These are phyloP conservation scores for Ophiostoma populinum DNA, from an alignment of 2,329 filamentous ascomycete genomes.

Conservation along the genomic window DNA sequence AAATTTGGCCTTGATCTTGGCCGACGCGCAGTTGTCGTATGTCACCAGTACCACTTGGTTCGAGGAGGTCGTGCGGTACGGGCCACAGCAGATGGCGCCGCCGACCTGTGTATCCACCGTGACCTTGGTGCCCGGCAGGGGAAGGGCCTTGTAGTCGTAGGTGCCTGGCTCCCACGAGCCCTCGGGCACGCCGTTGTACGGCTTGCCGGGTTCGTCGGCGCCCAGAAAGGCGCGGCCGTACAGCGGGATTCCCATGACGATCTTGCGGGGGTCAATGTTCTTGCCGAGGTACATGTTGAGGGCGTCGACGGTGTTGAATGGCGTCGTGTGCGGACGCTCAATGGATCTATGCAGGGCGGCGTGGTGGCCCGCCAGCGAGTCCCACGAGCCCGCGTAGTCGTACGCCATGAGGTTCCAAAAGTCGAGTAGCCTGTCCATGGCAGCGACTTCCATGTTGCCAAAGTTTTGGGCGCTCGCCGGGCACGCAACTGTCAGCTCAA, in stretches of 20 bases:
- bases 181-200: constrained; percentile 55
- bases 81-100: constrained; percentile 65
- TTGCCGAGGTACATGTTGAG: constrained; percentile 50
- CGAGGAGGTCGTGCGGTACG: constrained; percentile 25
- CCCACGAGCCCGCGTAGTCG: constrained; percentile 77
- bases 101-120: constrained; percentile 42
- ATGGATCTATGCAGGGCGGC: constrained; percentile 50
- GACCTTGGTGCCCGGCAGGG: constrained; percentile 48
- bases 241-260: constrained; percentile 81
- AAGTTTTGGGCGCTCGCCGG: constrained; percentile 47
- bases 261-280: constrained; percentile 50
- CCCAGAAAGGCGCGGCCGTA: constrained; percentile 75
- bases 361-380: constrained; percentile 53
- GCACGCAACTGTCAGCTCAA: constrained; percentile 47
- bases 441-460: constrained; percentile 40
- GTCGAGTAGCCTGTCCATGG: constrained; percentile 49
- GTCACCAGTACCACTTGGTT: constrained; percentile 48
- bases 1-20: constrained; percentile 52
- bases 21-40: constrained; percentile 59
- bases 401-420: constrained; percentile 82
- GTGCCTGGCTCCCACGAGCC: constrained; percentile 76
- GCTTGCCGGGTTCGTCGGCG: constrained; percentile 55
- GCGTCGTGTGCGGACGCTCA: constrained; percentile 43
- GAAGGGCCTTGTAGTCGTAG: constrained; percentile 78
- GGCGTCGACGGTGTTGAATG: constrained; percentile 59